Base-by-base conservation (phyloP, 1,139 yeast genomes). In the Komagataea norvegica region DNA sequence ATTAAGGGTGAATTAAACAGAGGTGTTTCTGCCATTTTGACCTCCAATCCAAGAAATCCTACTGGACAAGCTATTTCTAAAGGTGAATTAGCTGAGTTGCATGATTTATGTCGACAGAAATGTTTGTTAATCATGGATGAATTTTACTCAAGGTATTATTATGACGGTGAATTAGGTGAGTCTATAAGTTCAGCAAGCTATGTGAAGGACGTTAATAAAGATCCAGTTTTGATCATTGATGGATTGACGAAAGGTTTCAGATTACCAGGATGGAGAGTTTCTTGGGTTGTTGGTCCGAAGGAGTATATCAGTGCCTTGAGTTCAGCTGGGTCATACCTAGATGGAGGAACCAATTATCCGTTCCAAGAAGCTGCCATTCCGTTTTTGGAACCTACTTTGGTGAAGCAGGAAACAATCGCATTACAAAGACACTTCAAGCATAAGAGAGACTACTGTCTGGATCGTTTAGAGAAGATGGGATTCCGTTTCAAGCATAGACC, bases 281-380 rank as follows among this genome's bases (percentile, higher is more conserved):
- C 83, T 51, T 77, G 85, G 85, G 65, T 77, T 41, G 61, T 77
- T 42, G 85, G 85, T 0, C 85, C 85, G 13, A 80, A 76, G 53
- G 76, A 74, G 38, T 77, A 77, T 52, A 73, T 77, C 48, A 65
- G 63, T 38, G 76, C 80, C 3, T 65, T 77, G 47, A 68, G 78
- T 37, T 72, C 79, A 31, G 80, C 82, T 3, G 85, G 84, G 1
- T 76, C 83, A 1, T 77, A 65, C 48, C 61, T 77, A 46, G 85
- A 77, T 47, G 85, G 85, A 40, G 85, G 85, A 14, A 67, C 79
- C 19, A 77, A 77, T 52, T 75, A 77, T 18, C 82, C 83, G 1
- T 75, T 77, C 64, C 85, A 78, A 53, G 72, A 69, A 50, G 81
- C 78, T 23, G 82, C 83, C 1, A 63, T 77, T 22, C 76, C 76